Conservation (phyloP, 148 eudicot species). For the Rheum nobile region DNA sequence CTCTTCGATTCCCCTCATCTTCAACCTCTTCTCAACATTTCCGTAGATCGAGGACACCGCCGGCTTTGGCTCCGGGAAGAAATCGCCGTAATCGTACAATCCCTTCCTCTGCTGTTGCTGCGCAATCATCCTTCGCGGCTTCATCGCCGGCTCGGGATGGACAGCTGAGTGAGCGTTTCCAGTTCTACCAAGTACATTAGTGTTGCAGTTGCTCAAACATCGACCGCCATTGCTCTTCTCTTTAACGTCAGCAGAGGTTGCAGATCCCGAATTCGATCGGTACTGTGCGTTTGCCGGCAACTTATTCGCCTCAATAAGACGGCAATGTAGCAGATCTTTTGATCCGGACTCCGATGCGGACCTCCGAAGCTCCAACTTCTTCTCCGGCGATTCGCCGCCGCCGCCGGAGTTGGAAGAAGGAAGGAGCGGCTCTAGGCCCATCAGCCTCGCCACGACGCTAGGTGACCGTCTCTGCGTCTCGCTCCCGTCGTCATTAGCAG, state of each 20-base stretch:
- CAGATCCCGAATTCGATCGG: background rate
- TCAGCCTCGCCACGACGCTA: slow-evolving; percentile 79
- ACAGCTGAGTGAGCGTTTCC: too few relatives aligned
- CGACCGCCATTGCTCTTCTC: slow-evolving; percentile 2
- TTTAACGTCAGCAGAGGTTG: background rate
- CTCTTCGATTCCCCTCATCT: slow-evolving; percentile 68
- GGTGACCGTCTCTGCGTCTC: slow-evolving; percentile 52
- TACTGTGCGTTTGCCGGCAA: slow-evolving; percentile 4
- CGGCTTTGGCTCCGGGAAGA: slow-evolving; percentile 54
- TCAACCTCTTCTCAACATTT: slow-evolving; percentile 57
- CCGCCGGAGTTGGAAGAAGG: slow-evolving; percentile 12
- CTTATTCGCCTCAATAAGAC: slow-evolving; percentile 15
- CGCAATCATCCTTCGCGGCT: background rate
- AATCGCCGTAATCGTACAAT: slow-evolving; percentile 54
- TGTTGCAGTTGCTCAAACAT: slow-evolving; percentile 9
- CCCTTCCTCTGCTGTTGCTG: slow-evolving; percentile 35
- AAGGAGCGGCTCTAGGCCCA: slow-evolving; percentile 68
- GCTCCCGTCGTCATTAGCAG: slow-evolving; percentile 11
- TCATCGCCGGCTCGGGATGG: background rate
- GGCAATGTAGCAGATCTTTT: slow-evolving; percentile 32
- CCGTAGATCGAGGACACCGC: slow-evolving; percentile 31
- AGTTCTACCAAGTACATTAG: background rate
- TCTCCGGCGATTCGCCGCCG: slow-evolving; percentile 3
- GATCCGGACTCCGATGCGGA: slow-evolving; percentile 89
- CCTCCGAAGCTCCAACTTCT: slow-evolving; percentile 54